Percentiles rank a stretch among this genome's conserved stretches.
Evolutionary conservation across 2,329 filamentous ascomycete species (phyloP).

Genomic region (Rosellinia necatrix): DNA sequence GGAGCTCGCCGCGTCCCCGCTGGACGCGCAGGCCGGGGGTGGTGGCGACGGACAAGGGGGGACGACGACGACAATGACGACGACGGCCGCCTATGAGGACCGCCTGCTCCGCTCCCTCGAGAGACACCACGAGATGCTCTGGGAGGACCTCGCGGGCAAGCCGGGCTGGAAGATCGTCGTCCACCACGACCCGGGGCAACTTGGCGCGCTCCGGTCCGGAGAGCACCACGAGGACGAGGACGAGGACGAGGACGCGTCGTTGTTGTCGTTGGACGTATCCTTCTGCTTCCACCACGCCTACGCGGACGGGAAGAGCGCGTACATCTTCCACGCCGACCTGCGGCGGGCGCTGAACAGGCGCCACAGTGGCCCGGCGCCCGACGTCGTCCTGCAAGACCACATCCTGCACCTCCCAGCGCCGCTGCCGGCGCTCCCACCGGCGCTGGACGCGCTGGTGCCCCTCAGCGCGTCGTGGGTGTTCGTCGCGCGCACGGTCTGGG

Average conservation of each 20-base stretch:
- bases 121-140: conserved; percentile 48
- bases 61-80: not conserved
- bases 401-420: conserved; percentile 40
- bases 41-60: not conserved
- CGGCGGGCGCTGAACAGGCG: conserved; percentile 47
- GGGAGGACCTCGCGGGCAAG: conserved; percentile 44
- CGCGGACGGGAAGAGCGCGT: conserved; percentile 55
- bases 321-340: conserved; percentile 54
- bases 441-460: conserved; percentile 48
- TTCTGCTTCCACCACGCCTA: conserved; percentile 59
- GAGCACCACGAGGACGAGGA: not conserved
- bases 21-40: not conserved
- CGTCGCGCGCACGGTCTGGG: conserved; percentile 26
- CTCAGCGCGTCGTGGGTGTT: conserved; percentile 39
- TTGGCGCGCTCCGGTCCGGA: conserved; percentile 5
- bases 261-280: conserved; percentile 45
- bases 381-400: conserved; percentile 29
- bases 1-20: conserved; percentile 27
- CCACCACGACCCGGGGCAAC: conserved; percentile 34
- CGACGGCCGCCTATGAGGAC: conserved; percentile 25
- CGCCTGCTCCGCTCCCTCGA: conserved; percentile 41
- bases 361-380: conserved; percentile 1
- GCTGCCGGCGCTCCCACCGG: conserved; percentile 41
- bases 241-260: not conserved
- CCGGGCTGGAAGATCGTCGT: conserved; percentile 56